These are phyloP conservation scores for Epicoccum nigrum DNA, from an alignment of 2,329 filamentous ascomycete species.

Conservation along the genomic window DNA sequence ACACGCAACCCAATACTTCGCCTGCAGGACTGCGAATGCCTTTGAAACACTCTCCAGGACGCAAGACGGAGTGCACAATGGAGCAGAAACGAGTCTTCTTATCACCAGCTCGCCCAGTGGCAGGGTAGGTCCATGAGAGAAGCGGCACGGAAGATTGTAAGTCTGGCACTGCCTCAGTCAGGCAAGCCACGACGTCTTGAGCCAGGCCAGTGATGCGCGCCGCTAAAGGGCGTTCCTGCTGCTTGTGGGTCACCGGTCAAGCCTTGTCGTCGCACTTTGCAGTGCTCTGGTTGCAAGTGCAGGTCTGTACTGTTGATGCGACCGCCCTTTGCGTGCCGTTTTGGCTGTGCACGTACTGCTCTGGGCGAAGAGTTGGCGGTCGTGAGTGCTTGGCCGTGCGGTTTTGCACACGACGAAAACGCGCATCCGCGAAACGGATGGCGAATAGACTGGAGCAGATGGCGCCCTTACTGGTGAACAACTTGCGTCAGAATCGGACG, in stretches of 20 bases:
- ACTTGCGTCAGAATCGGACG: constrained; percentile 24
- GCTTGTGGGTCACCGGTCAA: constrained; percentile 30
- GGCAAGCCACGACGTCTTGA: constrained; percentile 16
- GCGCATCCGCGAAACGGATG: constrained; percentile 17
- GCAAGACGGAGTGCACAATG: background rate
- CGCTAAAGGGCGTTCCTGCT: constrained; percentile 30
- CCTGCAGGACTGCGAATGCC: constrained; percentile 10
- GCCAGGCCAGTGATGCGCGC: constrained; percentile 19
- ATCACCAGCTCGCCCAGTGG: constrained; percentile 6
- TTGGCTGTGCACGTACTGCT: constrained; percentile 10
- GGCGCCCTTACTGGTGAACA: constrained; percentile 15
- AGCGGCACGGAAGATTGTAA: constrained; percentile 6
- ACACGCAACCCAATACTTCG: constrained; percentile 8
- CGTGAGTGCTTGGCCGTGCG: background rate
- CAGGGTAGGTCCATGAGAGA: constrained; percentile 1
- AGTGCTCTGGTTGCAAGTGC: constrained; percentile 7
- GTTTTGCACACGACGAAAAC: constrained; percentile 10
- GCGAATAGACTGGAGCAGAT: constrained; percentile 16
- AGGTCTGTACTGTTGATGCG: constrained; percentile 4
- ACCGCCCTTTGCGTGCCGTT: constrained; percentile 22
- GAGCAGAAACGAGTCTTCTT: constrained; percentile 12
- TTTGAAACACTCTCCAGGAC: constrained; percentile 6
- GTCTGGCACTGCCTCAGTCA: constrained; percentile 25
- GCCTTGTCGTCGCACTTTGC: constrained; percentile 12
- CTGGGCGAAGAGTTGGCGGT: constrained; percentile 20